phyloP scores from a whole-genome alignment of 1,284 basidiomycete genomes.

The Moesziomyces aphidis region DNA sequence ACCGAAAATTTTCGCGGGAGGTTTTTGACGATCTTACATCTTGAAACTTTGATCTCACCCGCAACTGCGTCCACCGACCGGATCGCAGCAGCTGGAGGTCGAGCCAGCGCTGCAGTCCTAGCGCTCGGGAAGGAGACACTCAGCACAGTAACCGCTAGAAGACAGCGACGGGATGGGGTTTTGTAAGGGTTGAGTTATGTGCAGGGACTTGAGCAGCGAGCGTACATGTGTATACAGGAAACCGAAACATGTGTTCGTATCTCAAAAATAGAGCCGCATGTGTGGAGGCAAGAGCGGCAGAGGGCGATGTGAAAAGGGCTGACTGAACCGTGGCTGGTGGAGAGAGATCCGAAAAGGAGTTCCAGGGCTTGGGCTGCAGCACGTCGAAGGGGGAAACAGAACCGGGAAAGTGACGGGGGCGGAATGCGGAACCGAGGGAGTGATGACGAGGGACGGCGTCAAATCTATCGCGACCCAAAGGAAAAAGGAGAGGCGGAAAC shows the following conservation, averaged over 20 bases:
- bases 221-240: conserved; percentile 28
- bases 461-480: neutral
- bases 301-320: neutral
- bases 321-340: neutral
- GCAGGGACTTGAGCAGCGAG: conserved; percentile 14
- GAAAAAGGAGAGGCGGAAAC: neutral
- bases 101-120: no score
- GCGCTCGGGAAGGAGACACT: no score
- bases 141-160: no score
- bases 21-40: neutral
- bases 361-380: neutral
- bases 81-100: no score
- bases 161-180: neutral
- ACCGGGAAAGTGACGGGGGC: neutral
- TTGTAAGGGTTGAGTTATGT: conserved; percentile 13
- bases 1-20: neutral
- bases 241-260: conserved; percentile 17
- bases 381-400: neutral
- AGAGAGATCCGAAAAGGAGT: neutral
- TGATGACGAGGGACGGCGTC: neutral
- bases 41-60: no score
- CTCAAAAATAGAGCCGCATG: conserved; percentile 7
- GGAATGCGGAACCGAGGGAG: neutral
- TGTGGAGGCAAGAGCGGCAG: neutral
- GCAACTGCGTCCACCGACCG: no score